Conservation (phyloP, 1,284 basidiomycete genomes). For the Cryptococcus maquisensis region DNA sequence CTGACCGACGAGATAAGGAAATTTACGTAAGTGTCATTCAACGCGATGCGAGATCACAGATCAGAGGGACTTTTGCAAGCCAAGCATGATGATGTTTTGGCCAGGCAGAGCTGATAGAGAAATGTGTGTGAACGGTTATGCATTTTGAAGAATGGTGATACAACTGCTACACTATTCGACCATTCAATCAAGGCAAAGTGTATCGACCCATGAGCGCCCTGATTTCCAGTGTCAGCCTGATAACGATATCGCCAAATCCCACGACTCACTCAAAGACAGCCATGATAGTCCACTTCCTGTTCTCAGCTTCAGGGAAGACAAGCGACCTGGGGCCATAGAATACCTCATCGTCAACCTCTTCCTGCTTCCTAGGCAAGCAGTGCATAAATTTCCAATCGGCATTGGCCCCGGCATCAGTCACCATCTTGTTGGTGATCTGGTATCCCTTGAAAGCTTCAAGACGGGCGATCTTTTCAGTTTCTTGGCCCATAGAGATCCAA, state of each 20-base stretch:
- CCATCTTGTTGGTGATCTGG: constrained; percentile 86
- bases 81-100: too few species aligned
- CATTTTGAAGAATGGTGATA: too few species aligned
- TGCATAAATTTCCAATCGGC: constrained; percentile 93
- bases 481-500: constrained; percentile 99
- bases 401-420: constrained; percentile 72
- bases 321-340: constrained; percentile 51
- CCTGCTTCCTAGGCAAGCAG: constrained; percentile 84
- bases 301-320: constrained; percentile 60
- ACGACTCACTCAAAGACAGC: constrained; percentile 51
- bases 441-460: constrained; percentile 85
- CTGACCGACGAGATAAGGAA: too few species aligned
- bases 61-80: too few species aligned
- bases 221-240: not conserved
- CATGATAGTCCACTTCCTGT: constrained; percentile 93
- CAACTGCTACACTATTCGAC: too few species aligned
- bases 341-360: constrained; percentile 94
- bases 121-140: too few species aligned
- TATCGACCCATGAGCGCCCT: not conserved
- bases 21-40: too few species aligned
- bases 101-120: too few species aligned
- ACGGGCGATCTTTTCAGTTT: constrained; percentile 86
- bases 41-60: too few species aligned
- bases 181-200: too few species aligned
- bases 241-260: not conserved